Percentiles rank a stretch among this genome's conserved stretches.
Evolutionary conservation across 2,329 filamentous ascomycete genomes (phyloP).

Genomic region (Leptographium procerum): DNA sequence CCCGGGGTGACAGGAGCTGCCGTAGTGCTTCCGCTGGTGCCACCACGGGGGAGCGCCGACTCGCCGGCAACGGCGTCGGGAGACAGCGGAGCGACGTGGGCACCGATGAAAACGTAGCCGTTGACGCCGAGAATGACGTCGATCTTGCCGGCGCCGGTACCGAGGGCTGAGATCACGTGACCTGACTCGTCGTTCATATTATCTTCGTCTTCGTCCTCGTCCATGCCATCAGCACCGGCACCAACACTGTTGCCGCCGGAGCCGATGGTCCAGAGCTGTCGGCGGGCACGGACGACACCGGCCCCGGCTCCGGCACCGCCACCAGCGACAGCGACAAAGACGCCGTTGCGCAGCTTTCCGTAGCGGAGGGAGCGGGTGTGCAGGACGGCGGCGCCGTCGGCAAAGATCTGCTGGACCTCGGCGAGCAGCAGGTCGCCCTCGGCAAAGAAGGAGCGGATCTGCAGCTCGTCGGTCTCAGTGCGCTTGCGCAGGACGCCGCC

Average conservation of each 20-base stretch:
- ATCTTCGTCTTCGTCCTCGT: slow-evolving; percentile 69
- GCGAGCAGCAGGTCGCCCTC: slow-evolving; percentile 91
- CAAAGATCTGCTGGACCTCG: slow-evolving; percentile 82
- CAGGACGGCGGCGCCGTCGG: slow-evolving; percentile 74
- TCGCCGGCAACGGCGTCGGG: slow-evolving; percentile 30
- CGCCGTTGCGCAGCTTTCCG: slow-evolving; percentile 87
- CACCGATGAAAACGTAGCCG: slow-evolving; percentile 72
- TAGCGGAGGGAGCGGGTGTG: slow-evolving; percentile 89
- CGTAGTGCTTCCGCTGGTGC: no score
- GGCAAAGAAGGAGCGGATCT: slow-evolving; percentile 93
- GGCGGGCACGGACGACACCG: slow-evolving; percentile 70
- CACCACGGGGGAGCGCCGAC: no score
- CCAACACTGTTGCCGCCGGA: slow-evolving; percentile 34
- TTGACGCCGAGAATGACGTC: slow-evolving; percentile 91
- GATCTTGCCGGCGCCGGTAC: slow-evolving; percentile 47
- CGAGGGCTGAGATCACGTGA: slow-evolving; percentile 1
- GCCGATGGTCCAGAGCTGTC: slow-evolving; percentile 80
- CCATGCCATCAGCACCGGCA: slow-evolving; percentile 60
- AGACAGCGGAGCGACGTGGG: slow-evolving; percentile 35
- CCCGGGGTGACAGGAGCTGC: no score
- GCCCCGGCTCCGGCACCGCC: slow-evolving; percentile 75
- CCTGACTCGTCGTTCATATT: slow-evolving; percentile 68
- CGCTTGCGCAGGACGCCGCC: slow-evolving; percentile 84
- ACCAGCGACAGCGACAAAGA: slow-evolving; percentile 74
- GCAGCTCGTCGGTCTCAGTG: slow-evolving; percentile 91